Conservation (phyloP, 352 stramenopile genomes). For the Phytophthora kernoviae region DNA sequence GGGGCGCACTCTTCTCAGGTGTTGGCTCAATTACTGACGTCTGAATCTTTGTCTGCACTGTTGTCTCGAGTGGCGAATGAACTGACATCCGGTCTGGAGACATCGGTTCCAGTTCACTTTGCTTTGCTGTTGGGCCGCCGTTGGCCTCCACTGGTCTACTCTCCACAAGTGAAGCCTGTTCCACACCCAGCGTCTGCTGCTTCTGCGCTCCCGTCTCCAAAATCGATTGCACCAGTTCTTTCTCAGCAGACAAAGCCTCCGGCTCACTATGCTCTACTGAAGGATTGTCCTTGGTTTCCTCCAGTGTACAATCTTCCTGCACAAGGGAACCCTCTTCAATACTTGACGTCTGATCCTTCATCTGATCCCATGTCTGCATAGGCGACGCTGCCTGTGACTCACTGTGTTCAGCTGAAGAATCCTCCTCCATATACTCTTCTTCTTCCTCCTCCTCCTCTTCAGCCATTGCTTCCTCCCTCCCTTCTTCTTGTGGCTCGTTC, state of each 20-base stretch:
- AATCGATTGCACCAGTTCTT: not conserved
- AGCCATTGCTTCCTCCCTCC: not conserved
- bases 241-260: not conserved
- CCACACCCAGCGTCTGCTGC: not conserved
- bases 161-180: not conserved
- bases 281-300: too few species aligned
- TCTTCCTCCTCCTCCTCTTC: slow-evolving; percentile 12
- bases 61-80: slow-evolving; percentile 20
- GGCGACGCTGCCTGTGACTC: too few species aligned
- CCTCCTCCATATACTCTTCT: not conserved
- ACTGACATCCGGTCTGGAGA: slow-evolving; percentile 15
- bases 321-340: too few species aligned
- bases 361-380: too few species aligned
- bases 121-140: slow-evolving; percentile 4
- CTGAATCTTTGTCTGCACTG: slow-evolving; percentile 4
- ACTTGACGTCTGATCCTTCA: too few species aligned
- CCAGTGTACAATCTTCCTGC: too few species aligned
- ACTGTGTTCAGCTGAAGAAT: not conserved
- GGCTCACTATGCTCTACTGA: not conserved
- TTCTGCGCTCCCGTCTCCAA: not conserved
- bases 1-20: slow-evolving; percentile 47
- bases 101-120: not conserved
- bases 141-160: not conserved
- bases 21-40: slow-evolving; percentile 47
- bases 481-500: slow-evolving; percentile 1